Evolutionary conservation across 768 basidiomycete species (phyloP).

Genomic region (Auricularia sp.): DNA sequence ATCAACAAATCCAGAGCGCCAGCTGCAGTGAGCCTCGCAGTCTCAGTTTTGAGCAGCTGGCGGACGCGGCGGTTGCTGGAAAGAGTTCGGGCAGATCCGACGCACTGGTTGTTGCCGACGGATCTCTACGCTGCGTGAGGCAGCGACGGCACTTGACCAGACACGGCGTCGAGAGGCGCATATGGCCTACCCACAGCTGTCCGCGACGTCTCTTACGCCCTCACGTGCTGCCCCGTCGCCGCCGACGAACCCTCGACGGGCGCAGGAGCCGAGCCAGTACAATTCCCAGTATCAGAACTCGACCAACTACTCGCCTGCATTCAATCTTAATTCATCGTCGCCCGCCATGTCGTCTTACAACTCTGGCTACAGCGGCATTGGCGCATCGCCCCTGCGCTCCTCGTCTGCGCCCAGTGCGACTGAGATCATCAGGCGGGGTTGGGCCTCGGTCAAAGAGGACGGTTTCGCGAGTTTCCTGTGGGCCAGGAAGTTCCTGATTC

Average conservation of each 20-base stretch:
- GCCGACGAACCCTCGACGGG: too few relatives aligned
- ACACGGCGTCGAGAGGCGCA: slow-evolving; percentile 10
- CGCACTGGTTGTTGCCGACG: not conserved
- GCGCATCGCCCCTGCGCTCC: slow-evolving; percentile 47
- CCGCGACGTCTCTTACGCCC: slow-evolving; percentile 57
- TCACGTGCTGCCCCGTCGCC: slow-evolving; percentile 74
- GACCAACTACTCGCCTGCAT: slow-evolving; percentile 51
- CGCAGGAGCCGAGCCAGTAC: slow-evolving; percentile 4
- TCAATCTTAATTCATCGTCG: slow-evolving; percentile 36
- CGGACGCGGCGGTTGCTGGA: too few relatives aligned
- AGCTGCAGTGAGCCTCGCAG: too few relatives aligned
- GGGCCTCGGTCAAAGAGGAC: slow-evolving; percentile 86
- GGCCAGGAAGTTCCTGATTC: slow-evolving; percentile 80
- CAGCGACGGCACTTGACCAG: too few relatives aligned
- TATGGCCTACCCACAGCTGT: slow-evolving; percentile 42
- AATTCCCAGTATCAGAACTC: slow-evolving; percentile 26
- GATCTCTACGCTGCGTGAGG: not conserved
- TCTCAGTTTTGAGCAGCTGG: too few relatives aligned
- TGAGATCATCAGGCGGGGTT: slow-evolving; percentile 56
- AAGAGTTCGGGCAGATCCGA: not conserved
- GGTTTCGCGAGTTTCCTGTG: slow-evolving; percentile 87
- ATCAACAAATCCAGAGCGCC: too few relatives aligned
- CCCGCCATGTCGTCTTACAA: slow-evolving; percentile 48
- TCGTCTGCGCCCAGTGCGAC: slow-evolving; percentile 24
- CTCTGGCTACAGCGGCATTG: slow-evolving; percentile 68